Evolutionary conservation across 1,284 basidiomycete species (phyloP), one percentile per base, ranked within the genome.

Genomic region (Tilletia walkeri): DNA sequence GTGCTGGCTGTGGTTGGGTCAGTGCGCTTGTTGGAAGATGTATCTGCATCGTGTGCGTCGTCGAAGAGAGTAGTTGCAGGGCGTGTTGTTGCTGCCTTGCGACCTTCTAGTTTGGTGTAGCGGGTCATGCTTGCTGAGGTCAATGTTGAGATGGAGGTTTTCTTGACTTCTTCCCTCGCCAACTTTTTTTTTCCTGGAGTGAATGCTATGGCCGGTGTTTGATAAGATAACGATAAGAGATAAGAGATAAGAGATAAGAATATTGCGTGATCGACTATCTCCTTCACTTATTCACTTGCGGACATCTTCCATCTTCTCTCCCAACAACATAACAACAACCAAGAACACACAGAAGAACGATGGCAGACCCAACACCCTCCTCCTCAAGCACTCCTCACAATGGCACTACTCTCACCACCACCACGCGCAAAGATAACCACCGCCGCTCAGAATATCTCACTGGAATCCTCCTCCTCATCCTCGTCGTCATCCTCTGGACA

Each of bases 401-500:
- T 63, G 59, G 14, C 59, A 41, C 36, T 36, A n/a, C 3, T 14
- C 6, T 34, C 59, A 63, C 10, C 18, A 24, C 16, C 59, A 38
- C 36, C 36, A 39, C 36, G 36, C 7, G 59, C 59, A 34, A 36
- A 14, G 59, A 18, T 0, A 14, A 18, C 36, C 14, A 36, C 50
- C 18, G 20, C 50, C 16, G 20, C 18, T 53, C 50, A 3, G 86
- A 90, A 73, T 93, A 92, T 85, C 81, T 88, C 67, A 80, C 89
- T 66, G 93, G 93, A 68, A 89, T 94, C 66, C 84, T 85, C 48
- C 86, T 95, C 38, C 87, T 95, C 30, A 84, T 94, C 4, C 76
- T 90, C 56, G 93, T 95, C 65, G 92, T 94, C 61, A 78, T 93
- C 34, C 88, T 95, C 14, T 95, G 93, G 93, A 94, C 80, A 7